Percentiles rank a stretch among this genome's conserved stretches.
Evolutionary conservation across 2,329 filamentous ascomycete genomes (phyloP).

Genomic region (Bisporella sp.): DNA sequence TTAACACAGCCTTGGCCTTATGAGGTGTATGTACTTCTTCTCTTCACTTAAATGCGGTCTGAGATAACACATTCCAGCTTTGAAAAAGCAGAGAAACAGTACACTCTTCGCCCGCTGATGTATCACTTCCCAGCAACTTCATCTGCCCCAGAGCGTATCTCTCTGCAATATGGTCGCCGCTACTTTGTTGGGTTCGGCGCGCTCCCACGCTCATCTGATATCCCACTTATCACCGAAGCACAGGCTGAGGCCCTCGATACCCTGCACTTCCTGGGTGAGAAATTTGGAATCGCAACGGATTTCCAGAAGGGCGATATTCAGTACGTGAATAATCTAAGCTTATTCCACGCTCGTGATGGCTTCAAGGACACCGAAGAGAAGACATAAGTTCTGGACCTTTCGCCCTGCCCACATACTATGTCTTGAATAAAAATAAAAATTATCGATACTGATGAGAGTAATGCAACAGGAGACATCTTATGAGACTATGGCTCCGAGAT

Average conservation of each 20-base stretch:
- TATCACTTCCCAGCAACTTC: too few relatives aligned
- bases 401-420: neutral
- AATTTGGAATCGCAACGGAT: constrained; percentile 29
- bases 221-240: constrained; percentile 44
- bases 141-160: too few relatives aligned
- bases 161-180: too few relatives aligned
- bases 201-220: neutral
- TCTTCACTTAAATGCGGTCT: neutral
- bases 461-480: constrained; percentile 31
- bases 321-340: constrained; percentile 38
- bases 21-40: too few relatives aligned
- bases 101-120: too few relatives aligned
- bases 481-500: constrained; percentile 39
- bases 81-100: too few relatives aligned
- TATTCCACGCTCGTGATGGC: constrained; percentile 38
- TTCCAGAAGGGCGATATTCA: constrained; percentile 36
- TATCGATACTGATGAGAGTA: constrained; percentile 1
- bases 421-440: constrained; percentile 1
- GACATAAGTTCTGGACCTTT: neutral
- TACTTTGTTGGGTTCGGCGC: too few relatives aligned
- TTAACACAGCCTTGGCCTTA: neutral
- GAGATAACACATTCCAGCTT: constrained; percentile 34
- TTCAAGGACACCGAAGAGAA: constrained; percentile 32
- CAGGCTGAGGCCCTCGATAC: constrained; percentile 38
- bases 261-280: constrained; percentile 36